A percentile compares a stretch with the other conserved stretches of the same genome.
Conservation (phyloP, 768 basidiomycete species). For the Neoboletus brunneissimus region DNA sequence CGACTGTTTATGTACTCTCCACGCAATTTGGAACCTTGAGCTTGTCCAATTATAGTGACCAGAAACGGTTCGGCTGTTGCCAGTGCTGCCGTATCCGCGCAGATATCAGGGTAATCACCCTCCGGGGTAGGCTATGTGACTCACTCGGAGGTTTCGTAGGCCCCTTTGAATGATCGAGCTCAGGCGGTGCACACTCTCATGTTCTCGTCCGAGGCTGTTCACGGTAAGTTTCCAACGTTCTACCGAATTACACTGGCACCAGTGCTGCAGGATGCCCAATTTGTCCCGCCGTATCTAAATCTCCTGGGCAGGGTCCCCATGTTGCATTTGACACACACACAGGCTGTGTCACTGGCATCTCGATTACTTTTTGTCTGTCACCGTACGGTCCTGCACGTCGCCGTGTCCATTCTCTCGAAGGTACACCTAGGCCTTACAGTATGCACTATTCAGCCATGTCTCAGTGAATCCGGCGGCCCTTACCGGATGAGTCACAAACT, state of each 20-base stretch:
- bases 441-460: too few species aligned
- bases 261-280: background rate
- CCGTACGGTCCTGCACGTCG: too few species aligned
- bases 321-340: background rate
- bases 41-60: background rate
- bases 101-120: background rate
- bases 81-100: too few species aligned
- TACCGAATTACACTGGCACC: background rate
- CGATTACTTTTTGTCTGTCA: background rate
- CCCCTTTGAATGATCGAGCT: background rate
- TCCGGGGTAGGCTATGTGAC: background rate
- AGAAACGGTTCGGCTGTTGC: constrained; percentile 9
- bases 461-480: background rate
- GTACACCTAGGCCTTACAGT: too few species aligned
- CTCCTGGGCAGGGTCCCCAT: background rate
- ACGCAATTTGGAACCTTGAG: background rate
- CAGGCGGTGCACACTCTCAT: background rate
- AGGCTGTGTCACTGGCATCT: background rate
- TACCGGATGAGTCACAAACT: too few species aligned
- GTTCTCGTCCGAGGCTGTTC: background rate
- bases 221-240: background rate
- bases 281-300: background rate
- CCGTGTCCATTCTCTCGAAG: too few species aligned
- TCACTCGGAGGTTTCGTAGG: background rate
- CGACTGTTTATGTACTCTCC: constrained; percentile 13